phyloP scores from a whole-genome alignment of 2,329 filamentous ascomycete genomes.

The Alternaria panax region DNA sequence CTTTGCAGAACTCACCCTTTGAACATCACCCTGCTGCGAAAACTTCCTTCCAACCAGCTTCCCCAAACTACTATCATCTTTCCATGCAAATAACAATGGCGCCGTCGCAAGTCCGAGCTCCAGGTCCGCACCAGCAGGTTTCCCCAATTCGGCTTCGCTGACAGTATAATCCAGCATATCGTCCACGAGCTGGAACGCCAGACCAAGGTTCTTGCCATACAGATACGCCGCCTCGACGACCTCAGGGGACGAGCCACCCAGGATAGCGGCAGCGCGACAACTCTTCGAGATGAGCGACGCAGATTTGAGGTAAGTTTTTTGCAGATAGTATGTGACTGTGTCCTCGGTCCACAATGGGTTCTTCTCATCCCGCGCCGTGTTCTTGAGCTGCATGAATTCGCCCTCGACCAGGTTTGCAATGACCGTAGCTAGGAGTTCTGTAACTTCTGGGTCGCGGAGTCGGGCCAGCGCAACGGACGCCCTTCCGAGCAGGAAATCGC shows the following conservation, averaged over 20 bases:
- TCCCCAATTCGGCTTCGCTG: constrained; percentile 83
- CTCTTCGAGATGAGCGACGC: constrained; percentile 96
- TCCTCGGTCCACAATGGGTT: constrained; percentile 88
- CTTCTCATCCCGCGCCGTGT: constrained; percentile 86
- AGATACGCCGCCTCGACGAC: constrained; percentile 90
- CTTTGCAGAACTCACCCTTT: constrained; percentile 67
- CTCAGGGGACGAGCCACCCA: constrained; percentile 77
- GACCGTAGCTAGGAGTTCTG: constrained; percentile 91
- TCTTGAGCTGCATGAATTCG: constrained; percentile 99
- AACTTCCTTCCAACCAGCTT: constrained; percentile 93
- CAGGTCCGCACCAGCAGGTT: constrained; percentile 92
- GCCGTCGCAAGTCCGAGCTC: constrained; percentile 94
- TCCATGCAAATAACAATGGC: constrained; percentile 94
- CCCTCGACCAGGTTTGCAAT: constrained; percentile 98
- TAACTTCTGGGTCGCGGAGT: constrained; percentile 89
- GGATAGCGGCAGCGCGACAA: constrained; percentile 85
- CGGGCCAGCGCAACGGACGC: constrained; percentile 93
- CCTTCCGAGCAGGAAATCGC: constrained; percentile 92
- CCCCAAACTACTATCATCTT: constrained; percentile 82
- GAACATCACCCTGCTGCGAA: constrained; percentile 79
- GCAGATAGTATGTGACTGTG: constrained; percentile 89
- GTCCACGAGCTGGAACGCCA: constrained; percentile 97
- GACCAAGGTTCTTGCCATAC: constrained; percentile 90
- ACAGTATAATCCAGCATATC: constrained; percentile 98
- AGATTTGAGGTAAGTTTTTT: constrained; percentile 98